A percentile compares a stretch with the other conserved stretches of the same genome.
These are phyloP conservation scores for Fusarium temperatum DNA, from an alignment of 2,329 filamentous ascomycete species.

Conservation along the genomic window DNA sequence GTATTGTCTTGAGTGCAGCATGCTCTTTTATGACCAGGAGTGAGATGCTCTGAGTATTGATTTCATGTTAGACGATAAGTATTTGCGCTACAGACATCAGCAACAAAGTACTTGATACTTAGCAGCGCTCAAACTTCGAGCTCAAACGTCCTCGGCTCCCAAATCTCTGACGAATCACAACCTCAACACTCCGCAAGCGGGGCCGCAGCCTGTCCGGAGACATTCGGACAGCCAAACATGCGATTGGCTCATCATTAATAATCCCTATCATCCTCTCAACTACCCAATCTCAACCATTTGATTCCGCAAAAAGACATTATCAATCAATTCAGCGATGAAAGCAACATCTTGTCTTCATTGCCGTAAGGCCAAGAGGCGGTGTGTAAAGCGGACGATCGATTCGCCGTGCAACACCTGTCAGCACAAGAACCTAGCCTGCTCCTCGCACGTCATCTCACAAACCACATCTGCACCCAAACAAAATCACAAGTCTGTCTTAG, in stretches of 20 bases:
- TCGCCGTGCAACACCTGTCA: neutral
- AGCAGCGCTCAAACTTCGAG: neutral
- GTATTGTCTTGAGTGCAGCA: neutral
- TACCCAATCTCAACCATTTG: neutral
- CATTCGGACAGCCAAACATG: neutral
- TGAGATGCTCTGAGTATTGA: rapidly evolving
- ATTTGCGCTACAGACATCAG: rapidly evolving
- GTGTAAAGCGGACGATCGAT: neutral
- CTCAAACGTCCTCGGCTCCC: neutral
- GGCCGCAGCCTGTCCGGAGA: neutral
- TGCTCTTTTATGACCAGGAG: neutral
- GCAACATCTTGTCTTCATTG: neutral
- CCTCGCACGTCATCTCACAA: neutral
- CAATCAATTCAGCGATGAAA: neutral
- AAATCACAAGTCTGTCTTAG: rapidly evolving
- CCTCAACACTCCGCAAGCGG: neutral
- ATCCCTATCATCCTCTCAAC: neutral
- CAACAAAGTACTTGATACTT: rapidly evolving
- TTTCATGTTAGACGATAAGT: rapidly evolving
- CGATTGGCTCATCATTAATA: neutral
- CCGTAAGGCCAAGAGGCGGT: neutral
- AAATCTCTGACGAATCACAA: neutral
- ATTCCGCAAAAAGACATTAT: neutral
- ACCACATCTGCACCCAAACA: neutral
- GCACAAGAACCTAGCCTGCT: neutral